A percentile compares a stretch with the other conserved stretches of the same genome.
Evolutionary conservation across 1,139 yeast genomes (phyloP).

Genomic region (Arxiozyma telluris): DNA sequence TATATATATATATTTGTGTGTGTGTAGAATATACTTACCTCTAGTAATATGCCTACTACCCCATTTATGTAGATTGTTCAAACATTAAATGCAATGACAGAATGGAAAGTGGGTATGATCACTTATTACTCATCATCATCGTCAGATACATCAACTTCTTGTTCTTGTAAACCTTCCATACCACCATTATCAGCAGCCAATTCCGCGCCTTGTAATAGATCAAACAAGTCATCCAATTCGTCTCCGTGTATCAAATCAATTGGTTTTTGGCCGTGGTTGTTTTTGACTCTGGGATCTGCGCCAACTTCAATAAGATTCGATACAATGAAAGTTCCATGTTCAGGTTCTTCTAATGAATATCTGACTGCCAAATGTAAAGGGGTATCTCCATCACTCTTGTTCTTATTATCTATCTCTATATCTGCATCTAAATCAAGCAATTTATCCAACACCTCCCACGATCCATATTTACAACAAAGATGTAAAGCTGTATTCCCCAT

Average conservation of each 20-base stretch:
- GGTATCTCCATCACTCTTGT: conserved; percentile 62
- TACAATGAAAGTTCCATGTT: conserved; percentile 69
- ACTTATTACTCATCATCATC: conserved; percentile 3
- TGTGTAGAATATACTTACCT: too few species aligned
- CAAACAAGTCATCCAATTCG: conserved; percentile 45
- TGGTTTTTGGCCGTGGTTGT: conserved; percentile 61
- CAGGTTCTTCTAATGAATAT: conserved; percentile 70
- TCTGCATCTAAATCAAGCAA: conserved; percentile 75
- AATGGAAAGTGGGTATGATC: background rate
- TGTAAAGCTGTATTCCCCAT: conserved; percentile 80
- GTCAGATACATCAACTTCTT: conserved; percentile 15
- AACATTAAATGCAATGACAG: background rate
- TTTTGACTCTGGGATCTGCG: conserved; percentile 60
- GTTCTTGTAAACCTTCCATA: conserved; percentile 19
- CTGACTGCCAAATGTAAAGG: conserved; percentile 83
- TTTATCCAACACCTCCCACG: conserved; percentile 77
- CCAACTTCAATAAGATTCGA: conserved; percentile 90
- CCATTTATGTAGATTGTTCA: background rate
- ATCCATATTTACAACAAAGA: conserved; percentile 70
- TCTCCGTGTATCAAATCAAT: conserved; percentile 51
- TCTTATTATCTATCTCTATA: conserved; percentile 77
- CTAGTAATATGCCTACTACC: background rate
- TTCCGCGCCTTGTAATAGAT: conserved; percentile 73
- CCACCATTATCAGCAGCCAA: conserved; percentile 42
- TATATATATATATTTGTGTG: too few species aligned